Evolutionary conservation across 768 basidiomycete genomes (phyloP).

Genomic region (Pisolithus marmoratus): DNA sequence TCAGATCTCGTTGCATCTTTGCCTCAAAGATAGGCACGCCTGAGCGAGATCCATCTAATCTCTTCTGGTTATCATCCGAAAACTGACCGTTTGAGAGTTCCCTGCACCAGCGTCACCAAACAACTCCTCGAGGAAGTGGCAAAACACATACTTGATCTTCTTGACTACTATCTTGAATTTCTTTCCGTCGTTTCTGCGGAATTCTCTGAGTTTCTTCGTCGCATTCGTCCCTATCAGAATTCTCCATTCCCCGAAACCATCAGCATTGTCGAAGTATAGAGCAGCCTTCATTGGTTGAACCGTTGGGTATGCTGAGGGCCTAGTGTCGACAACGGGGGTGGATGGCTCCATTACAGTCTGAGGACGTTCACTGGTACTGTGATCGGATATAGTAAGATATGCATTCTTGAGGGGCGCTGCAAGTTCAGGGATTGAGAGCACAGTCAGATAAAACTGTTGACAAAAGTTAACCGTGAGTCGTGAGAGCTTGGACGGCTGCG

Average conservation of each 20-base stretch:
- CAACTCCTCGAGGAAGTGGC: background rate
- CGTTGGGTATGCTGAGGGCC: slow-evolving; percentile 33
- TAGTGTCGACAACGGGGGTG: slow-evolving; percentile 2
- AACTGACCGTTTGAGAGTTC: slow-evolving; percentile 68
- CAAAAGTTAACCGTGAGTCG: background rate
- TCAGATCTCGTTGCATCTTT: slow-evolving; percentile 51
- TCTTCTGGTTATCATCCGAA: slow-evolving; percentile 63
- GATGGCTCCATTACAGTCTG: background rate
- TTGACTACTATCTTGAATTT: slow-evolving; percentile 52
- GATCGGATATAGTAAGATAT: slow-evolving; percentile 2
- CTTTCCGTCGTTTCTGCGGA: slow-evolving; percentile 39
- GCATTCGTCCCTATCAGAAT: slow-evolving; percentile 52
- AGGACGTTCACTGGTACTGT: background rate
- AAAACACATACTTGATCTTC: slow-evolving; percentile 53
- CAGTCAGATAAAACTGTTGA: slow-evolving; percentile 21
- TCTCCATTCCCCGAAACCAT: slow-evolving; percentile 61
- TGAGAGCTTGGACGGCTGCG: background rate
- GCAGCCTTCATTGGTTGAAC: slow-evolving; percentile 58
- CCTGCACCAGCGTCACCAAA: slow-evolving; percentile 27
- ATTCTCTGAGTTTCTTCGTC: slow-evolving; percentile 42
- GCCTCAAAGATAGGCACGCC: slow-evolving; percentile 64
- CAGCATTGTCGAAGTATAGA: slow-evolving; percentile 51
- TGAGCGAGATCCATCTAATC: slow-evolving; percentile 37
- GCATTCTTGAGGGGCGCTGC: slow-evolving; percentile 5
- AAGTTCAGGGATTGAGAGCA: slow-evolving; percentile 13